Evolutionary conservation across 108 stramenopile species (phyloP).

Genomic region (Nitzschia sp.): DNA sequence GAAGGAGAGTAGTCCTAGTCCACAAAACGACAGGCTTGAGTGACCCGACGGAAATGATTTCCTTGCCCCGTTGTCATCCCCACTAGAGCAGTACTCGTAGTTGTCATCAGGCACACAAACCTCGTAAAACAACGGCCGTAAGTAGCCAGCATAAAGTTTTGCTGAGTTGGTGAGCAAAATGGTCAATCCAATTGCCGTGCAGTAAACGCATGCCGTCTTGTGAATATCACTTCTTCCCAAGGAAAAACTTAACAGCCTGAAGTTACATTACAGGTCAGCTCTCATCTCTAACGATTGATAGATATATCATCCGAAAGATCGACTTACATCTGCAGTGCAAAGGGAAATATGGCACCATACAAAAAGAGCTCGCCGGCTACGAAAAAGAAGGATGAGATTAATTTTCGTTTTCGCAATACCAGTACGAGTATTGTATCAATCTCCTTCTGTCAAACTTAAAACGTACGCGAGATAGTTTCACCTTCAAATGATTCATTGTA

Average conservation of each 20-base stretch:
- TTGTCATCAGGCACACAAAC: conserved; percentile 45
- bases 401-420: neutral
- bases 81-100: conserved; percentile 34
- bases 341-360: neutral
- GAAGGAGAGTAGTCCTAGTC: conserved; percentile 37
- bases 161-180: conserved; percentile 28
- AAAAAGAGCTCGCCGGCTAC: neutral
- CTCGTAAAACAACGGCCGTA: conserved; percentile 59
- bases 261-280: no score
- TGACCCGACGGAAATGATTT: conserved; percentile 65
- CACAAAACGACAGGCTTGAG: conserved; percentile 45
- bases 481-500: conserved; percentile 32
- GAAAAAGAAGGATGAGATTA: neutral
- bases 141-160: conserved; percentile 57
- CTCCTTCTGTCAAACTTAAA: neutral
- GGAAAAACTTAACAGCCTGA: neutral
- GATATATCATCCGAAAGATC: neutral
- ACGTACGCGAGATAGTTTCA: conserved; percentile 38
- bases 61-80: conserved; percentile 21
- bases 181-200: conserved; percentile 36
- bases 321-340: conserved; percentile 1
- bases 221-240: conserved; percentile 26
- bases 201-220: conserved; percentile 40
- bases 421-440: neutral
- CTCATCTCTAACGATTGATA: no score